Evolutionary conservation across 2,329 filamentous ascomycete species (phyloP), one percentile per base, ranked within the genome.

Genomic region (Fusarium haematococcum): DNA sequence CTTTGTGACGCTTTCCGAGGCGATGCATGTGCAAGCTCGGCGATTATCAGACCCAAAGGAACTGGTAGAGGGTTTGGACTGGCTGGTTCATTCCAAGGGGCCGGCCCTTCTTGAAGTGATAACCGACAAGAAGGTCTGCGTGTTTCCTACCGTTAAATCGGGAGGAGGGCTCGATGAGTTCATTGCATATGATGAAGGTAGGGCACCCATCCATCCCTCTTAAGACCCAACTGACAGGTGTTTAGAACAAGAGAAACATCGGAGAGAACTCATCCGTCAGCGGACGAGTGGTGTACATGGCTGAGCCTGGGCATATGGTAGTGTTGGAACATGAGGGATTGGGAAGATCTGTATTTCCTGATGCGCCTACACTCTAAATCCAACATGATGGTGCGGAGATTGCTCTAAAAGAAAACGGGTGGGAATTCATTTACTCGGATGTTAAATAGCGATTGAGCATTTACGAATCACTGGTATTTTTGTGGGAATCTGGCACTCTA

Each of bases 71-170:
- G 91, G 90, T 79, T 87, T 99, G 73, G 91, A 93, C 84, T 98
- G 97, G 95, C 89, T 98, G 81, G 93, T 98, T 77, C 89, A 95
- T 79, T 91, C 90, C 7, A 94, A 98, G 32, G 97, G 96, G 18
- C 97, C 97, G n/a, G 95, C 95, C 41, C 89, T 98, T 73, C 88
- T 99, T 70, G 96, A 98, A 86, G 93, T 99, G 63, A 89, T 98
- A 61, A 97, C 94, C 5, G 97, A 98, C 83, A 93, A 92, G 86
- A 93, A 97, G 90, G 93, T 97, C 25, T 96, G 96, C 50, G 96
- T 99, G 18, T 86, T 98, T 80, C 97, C 97, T 35, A 98, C 98
- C 96, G 97, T 99, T 45, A 96, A 96, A 4, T 92, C 91, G 33
- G 97, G 97, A 37, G 92, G 90, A 72, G 96, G 89, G 68, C 88